Percentiles rank a stretch among this genome's conserved stretches.
phyloP scores from a whole-genome alignment of 2,329 filamentous ascomycete species.

The Ceratocystis alfenasii region DNA sequence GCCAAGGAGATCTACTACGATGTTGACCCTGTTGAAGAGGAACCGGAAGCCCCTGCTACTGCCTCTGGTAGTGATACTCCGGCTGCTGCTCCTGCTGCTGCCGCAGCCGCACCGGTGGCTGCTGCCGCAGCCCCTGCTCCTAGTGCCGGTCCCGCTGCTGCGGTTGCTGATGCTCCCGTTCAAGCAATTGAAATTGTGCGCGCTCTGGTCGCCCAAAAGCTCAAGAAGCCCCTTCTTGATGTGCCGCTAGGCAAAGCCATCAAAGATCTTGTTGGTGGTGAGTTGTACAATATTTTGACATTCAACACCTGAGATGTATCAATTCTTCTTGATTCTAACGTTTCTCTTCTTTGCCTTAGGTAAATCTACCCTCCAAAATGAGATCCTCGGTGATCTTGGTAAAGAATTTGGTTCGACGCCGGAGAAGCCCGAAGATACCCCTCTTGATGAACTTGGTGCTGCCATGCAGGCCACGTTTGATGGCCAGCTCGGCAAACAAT shows the following conservation, averaged over 20 bases:
- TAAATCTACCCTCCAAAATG: slow-evolving; percentile 97
- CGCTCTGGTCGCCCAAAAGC: slow-evolving; percentile 84
- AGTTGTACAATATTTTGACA: slow-evolving; percentile 30
- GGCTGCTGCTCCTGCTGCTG: slow-evolving; percentile 41
- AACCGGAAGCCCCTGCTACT: slow-evolving; percentile 52
- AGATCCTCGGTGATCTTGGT: slow-evolving; percentile 92
- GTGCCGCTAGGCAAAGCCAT: slow-evolving; percentile 92
- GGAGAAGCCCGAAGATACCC: slow-evolving; percentile 96
- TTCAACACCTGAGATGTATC: not conserved
- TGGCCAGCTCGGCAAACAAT: slow-evolving; percentile 94
- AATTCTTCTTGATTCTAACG: not conserved
- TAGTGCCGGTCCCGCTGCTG: slow-evolving; percentile 72
- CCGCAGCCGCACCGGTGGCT: slow-evolving; percentile 44
- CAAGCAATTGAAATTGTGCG: slow-evolving; percentile 82
- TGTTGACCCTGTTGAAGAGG: slow-evolving; percentile 87
- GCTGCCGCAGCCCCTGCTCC: slow-evolving; percentile 50
- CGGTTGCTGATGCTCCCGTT: slow-evolving; percentile 76
- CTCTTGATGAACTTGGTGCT: slow-evolving; percentile 86
- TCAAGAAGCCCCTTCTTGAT: slow-evolving; percentile 85
- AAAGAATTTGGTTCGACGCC: slow-evolving; percentile 98
- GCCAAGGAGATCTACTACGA: slow-evolving; percentile 99
- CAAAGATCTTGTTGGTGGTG: slow-evolving; percentile 95
- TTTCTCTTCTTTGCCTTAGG: slow-evolving; percentile 39
- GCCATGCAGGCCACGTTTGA: slow-evolving; percentile 98
- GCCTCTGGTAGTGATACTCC: slow-evolving; percentile 39